phyloP scores from a whole-genome alignment of 1,139 yeast species.

The Protomyces inundatus region DNA sequence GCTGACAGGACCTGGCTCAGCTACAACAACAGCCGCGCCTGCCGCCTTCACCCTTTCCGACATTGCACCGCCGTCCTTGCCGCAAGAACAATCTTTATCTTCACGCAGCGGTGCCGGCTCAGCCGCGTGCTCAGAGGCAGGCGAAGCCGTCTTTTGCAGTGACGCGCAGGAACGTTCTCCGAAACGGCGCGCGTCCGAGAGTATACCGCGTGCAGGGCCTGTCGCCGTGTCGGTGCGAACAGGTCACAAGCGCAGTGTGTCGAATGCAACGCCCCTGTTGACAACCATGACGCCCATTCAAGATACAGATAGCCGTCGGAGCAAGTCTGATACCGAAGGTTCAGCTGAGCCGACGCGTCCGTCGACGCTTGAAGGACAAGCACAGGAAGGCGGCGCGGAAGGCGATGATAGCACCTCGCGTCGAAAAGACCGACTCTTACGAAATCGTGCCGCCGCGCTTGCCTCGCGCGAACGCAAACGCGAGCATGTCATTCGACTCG shows the following conservation, averaged over 20 bases:
- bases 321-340: no score
- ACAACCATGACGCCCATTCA: no score
- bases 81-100: slow-evolving; percentile 17
- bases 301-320: no score
- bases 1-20: background rate
- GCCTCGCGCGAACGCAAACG: slow-evolving; percentile 24
- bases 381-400: no score
- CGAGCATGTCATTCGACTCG: slow-evolving; percentile 21
- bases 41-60: slow-evolving; percentile 16
- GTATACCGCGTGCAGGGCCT: background rate
- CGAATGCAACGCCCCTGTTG: background rate
- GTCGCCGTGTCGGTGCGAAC: background rate
- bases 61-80: slow-evolving; percentile 25
- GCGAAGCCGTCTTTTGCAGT: background rate
- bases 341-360: no score
- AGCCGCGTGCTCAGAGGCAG: slow-evolving; percentile 1
- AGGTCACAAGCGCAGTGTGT: slow-evolving; percentile 14
- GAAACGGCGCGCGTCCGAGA: slow-evolving; percentile 19
- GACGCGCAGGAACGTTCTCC: slow-evolving; percentile 11
- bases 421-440: slow-evolving; percentile 23
- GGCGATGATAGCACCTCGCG: background rate
- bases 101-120: slow-evolving; percentile 3
- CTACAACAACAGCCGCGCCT: background rate
- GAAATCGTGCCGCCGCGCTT: slow-evolving; percentile 25
- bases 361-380: no score